These are phyloP conservation scores for Pseudopyricularia cyperi DNA, from an alignment of 2,329 filamentous ascomycete species.

Conservation along the genomic window DNA sequence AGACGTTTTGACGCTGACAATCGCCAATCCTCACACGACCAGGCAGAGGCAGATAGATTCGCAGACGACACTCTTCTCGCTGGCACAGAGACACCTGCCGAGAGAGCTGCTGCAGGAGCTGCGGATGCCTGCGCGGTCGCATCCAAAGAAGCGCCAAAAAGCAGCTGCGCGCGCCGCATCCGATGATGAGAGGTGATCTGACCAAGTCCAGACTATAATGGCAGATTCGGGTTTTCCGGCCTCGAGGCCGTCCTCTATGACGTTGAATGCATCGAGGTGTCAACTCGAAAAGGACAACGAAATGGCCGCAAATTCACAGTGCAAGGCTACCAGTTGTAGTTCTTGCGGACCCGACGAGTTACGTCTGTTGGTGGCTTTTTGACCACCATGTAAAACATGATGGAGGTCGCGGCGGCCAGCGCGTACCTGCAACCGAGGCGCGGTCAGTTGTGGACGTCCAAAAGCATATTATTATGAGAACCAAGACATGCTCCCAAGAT, in stretches of 20 bases:
- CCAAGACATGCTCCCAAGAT: background rate
- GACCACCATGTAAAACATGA: conserved; percentile 95
- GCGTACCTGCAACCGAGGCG: conserved; percentile 54
- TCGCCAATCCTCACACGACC: conserved; percentile 8
- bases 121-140: conserved; percentile 50
- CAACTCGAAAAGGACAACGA: background rate
- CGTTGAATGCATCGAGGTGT: background rate
- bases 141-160: conserved; percentile 31
- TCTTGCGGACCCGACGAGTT: conserved; percentile 61
- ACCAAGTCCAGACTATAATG: conserved; percentile 9
- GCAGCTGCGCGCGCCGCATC: conserved; percentile 14
- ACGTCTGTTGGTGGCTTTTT: conserved; percentile 71
- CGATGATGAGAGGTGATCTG: conserved; percentile 25
- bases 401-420: conserved; percentile 66
- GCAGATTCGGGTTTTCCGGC: no score
- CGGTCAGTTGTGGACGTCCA: background rate
- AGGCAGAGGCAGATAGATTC: conserved; percentile 68
- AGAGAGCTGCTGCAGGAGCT: conserved; percentile 73
- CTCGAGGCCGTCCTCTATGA: no score
- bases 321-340: conserved; percentile 53
- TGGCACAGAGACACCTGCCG: conserved; percentile 73
- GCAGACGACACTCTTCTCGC: conserved; percentile 64
- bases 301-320: background rate
- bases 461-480: background rate
- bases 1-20: conserved; percentile 9